Evolutionary conservation across 2,329 filamentous ascomycete species (phyloP), one percentile per base, ranked within the genome.

Genomic region (Rhynchosporium secalis): DNA sequence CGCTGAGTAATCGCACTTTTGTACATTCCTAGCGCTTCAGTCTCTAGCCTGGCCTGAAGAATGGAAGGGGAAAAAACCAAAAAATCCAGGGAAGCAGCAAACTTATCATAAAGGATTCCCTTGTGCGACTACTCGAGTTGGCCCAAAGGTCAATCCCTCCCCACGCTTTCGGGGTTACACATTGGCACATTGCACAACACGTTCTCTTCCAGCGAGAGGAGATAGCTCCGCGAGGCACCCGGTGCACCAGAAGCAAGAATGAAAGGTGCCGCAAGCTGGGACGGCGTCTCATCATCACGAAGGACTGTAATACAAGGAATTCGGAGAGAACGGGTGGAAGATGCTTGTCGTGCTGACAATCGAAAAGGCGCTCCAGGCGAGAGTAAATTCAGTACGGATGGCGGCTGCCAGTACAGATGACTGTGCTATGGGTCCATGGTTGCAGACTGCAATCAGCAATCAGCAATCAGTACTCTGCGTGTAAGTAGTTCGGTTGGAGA

Each of bases 1-100:
- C 20, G 20, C 20, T 20, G 20, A 20, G 20, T 20, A 20, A 20
- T 20, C 20, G 20, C 20, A 20, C 15, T 10, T 52, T 26, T 12
- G 33, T 15, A 38, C 15, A 38, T 55, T 58, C 45, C 60, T 56
- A 63, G 57, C 31, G 49, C 40, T 63, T 57, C 38, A 29, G 13
- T 56, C 56, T 47, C n/a, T 20, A 1, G 45, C 43, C 45, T 51
- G 41, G 48, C 20, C 20, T 20, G 20, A 20, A 20, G 20, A 20
- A 20, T 20, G 55, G 43, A 56, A 56, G 49, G 36, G 41, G 41
- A 48, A 45, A 54, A 56, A 46, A 55, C 38, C 38, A 61, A 36
- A 46, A 20, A 49, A 54, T 41, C 9, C 49, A 33, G 31, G 38
- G 20, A 1, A 26, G n/a, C 7, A 55, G 41, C 31, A 28, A 31